These are phyloP conservation scores for Pseudocercospora pini-densiflorae DNA, from an alignment of 2,329 filamentous ascomycete species.

Conservation along the genomic window DNA sequence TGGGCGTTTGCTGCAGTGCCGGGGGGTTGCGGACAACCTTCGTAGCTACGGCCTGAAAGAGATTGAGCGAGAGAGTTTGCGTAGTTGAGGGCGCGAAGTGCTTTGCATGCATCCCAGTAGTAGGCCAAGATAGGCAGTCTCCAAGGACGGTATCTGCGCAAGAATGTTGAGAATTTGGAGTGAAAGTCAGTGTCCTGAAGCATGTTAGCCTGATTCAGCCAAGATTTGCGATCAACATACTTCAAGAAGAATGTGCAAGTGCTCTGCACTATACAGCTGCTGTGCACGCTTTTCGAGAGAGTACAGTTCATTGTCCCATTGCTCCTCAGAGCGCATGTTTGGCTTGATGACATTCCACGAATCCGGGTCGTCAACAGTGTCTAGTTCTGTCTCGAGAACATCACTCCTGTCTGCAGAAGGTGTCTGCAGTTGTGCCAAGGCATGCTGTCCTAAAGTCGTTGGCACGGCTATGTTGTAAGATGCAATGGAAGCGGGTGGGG, in stretches of 20 bases:
- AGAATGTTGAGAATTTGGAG: constrained; percentile 23
- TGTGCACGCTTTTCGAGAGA: constrained; percentile 26
- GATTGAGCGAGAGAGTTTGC: constrained; percentile 69
- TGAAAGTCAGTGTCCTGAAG: constrained; percentile 18
- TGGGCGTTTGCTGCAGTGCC: constrained; percentile 58
- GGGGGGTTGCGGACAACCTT: not conserved
- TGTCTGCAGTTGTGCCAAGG: constrained; percentile 23
- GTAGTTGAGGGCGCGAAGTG: constrained; percentile 70
- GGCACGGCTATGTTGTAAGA: constrained; percentile 3
- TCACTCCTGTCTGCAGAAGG: constrained; percentile 25
- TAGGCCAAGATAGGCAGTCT: constrained; percentile 22
- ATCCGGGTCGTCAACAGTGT: constrained; percentile 20
- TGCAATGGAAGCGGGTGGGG: constrained; percentile 10
- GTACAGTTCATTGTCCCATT: constrained; percentile 19
- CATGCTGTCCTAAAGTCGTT: constrained; percentile 17
- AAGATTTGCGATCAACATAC: not conserved
- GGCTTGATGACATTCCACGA: constrained; percentile 29
- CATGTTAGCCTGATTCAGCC: not conserved
- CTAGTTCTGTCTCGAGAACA: constrained; percentile 21
- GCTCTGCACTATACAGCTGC: constrained; percentile 26
- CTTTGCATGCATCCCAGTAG: constrained; percentile 53
- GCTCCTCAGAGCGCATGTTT: not conserved
- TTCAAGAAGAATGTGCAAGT: constrained; percentile 25
- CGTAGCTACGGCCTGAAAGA: constrained; percentile 54
- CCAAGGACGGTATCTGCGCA: constrained; percentile 25